Base-by-base conservation (phyloP, 2,329 filamentous ascomycete genomes). In the Phaeosphaeria sp. region DNA sequence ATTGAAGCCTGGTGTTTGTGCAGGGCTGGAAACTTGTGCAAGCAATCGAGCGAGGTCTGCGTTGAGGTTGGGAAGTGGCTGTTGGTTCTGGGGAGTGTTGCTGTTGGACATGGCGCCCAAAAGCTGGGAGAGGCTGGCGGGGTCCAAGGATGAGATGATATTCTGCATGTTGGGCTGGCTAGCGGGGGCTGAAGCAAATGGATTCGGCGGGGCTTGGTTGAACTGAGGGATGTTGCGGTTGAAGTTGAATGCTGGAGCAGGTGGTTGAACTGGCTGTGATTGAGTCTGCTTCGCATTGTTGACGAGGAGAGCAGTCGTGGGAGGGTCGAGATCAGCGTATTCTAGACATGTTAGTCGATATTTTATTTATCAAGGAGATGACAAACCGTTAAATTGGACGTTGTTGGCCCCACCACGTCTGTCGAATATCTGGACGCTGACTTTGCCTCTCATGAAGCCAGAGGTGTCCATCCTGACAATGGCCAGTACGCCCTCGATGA, bases 401-500 rank as follows among this genome's bases (percentile, higher is more conserved):
- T 91, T 93, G 67, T 86, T 86, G 18, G 83, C 82, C n/a, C 91
- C 91, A 9, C 83, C 84, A 42, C 87, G 89, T 24, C 93, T 89
- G 77, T 96, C 91, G 71, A 97, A 97, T 6, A 96, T 86, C 67
- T 94, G 91, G 2, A 97, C 80, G 0, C 91, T 87, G 50, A 98
- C 90, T 72, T 89, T 93, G 63, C 88, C 88, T 1, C 84, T 84
- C 33, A 83, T 82, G 69, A 96, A 90, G 21, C 91, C 86, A 46
- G 83, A 82, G 50, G 87, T 82, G 59, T 91, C 88, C 15, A 98
- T 84, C 67, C 92, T 89, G 5, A 92, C 88, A 15, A 97, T 91
- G 8, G 91, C 94, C 51, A 91, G 85, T 1, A 97, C 94, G 18
- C 95, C 94, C 76, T 98, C 93, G 11, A 93, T 81, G 39, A 96